Percentiles rank a stretch among this genome's conserved stretches.
These are phyloP conservation scores for Gypsophila paniculata DNA, from an alignment of 179 eudicot genomes.

Conservation along the genomic window DNA sequence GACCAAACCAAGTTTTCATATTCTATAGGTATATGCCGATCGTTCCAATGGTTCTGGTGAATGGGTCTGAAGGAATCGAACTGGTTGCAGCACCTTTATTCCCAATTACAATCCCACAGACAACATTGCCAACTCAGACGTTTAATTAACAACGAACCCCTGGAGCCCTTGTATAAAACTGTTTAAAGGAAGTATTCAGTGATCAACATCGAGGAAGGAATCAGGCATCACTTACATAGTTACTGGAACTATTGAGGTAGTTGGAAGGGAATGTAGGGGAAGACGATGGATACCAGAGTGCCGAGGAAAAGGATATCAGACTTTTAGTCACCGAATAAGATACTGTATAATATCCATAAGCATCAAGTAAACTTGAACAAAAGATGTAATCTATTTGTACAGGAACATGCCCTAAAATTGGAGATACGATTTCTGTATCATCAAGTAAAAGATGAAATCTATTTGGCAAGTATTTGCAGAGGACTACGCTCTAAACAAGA, in stretches of 20 bases:
- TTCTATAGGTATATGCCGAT: conserved; percentile 47
- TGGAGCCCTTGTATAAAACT: conserved; percentile 97
- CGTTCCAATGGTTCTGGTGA: conserved; percentile 80
- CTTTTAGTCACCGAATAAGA: conserved; percentile 65
- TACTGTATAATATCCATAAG: too few species aligned
- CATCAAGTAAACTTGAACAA: too few species aligned
- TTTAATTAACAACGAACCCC: conserved; percentile 59
- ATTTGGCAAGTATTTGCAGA: too few species aligned
- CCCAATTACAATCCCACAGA: conserved; percentile 89
- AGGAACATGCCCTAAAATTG: too few species aligned
- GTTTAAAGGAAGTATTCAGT: conserved; percentile 66
- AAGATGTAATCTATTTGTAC: too few species aligned
- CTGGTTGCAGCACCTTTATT: conserved; percentile 85
- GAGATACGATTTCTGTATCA: too few species aligned
- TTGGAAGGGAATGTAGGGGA: conserved; percentile 23
- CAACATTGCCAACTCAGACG: conserved; percentile 62
- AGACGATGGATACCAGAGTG: conserved; percentile 2
- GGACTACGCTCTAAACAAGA: too few species aligned
- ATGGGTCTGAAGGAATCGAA: conserved; percentile 97
- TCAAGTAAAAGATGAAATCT: too few species aligned
- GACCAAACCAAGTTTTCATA: background rate
- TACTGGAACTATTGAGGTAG: conserved; percentile 61
- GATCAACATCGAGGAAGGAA: conserved; percentile 54
- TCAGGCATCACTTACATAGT: conserved; percentile 56
- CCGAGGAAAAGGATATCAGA: conserved; percentile 28